Evolutionary conservation across 164 flowering plant species (phyloP).

Genomic region (Pachysandra terminalis): DNA sequence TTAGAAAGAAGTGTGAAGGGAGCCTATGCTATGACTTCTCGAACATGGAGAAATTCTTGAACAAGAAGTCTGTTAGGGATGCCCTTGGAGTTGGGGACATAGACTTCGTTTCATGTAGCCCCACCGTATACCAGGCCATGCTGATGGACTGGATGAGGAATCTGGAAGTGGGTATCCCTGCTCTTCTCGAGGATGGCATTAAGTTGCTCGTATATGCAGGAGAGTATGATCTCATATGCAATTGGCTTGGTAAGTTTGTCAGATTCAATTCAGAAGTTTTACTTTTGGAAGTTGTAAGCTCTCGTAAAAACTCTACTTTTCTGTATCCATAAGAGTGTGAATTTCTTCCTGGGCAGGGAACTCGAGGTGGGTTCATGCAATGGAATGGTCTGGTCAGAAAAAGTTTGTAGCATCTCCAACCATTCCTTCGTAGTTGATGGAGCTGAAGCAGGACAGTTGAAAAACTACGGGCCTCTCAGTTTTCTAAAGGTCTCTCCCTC

Average conservation of each 20-base stretch:
- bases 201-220: slow-evolving; percentile 73
- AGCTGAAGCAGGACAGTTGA: slow-evolving; percentile 67
- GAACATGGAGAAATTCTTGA: slow-evolving; percentile 54
- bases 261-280: neutral
- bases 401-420: slow-evolving; percentile 46
- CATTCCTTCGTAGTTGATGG: slow-evolving; percentile 61
- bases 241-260: slow-evolving; percentile 72
- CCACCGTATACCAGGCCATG: slow-evolving; percentile 56
- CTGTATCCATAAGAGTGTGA: neutral
- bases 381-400: slow-evolving; percentile 89
- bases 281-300: neutral
- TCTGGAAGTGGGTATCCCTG: slow-evolving; percentile 70
- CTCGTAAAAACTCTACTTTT: neutral
- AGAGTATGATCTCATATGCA: slow-evolving; percentile 86
- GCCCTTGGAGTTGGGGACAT: slow-evolving; percentile 76
- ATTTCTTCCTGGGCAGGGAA: slow-evolving; percentile 41
- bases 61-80: slow-evolving; percentile 44
- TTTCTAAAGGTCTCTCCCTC: slow-evolving; percentile 68
- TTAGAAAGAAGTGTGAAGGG: slow-evolving; percentile 69
- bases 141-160: slow-evolving; percentile 75
- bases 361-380: slow-evolving; percentile 81
- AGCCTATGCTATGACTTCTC: slow-evolving; percentile 78
- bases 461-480: slow-evolving; percentile 64
- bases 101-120: slow-evolving; percentile 72
- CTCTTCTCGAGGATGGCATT: slow-evolving; percentile 79